Evolutionary conservation across 345 rosid species (phyloP).

Genomic region (Syzygium aromaticum): DNA sequence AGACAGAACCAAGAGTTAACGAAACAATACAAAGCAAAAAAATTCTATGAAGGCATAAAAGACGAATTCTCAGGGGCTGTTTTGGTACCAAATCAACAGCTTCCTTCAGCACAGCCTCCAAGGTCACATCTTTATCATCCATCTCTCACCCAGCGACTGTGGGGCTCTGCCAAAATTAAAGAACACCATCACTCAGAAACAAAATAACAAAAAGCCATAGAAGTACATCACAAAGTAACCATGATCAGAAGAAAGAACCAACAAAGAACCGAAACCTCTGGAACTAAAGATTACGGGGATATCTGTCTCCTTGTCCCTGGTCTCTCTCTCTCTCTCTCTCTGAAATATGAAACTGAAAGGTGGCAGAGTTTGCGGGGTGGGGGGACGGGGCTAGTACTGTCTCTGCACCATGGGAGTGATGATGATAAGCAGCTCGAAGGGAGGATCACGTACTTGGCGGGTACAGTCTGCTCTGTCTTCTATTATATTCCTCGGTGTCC

Average conservation of each 20-base stretch:
- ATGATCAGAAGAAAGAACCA: background rate
- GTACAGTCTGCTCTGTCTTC: conserved; percentile 11
- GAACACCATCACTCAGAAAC: background rate
- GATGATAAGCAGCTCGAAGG: background rate
- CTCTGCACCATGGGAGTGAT: background rate
- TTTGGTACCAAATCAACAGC: conserved; percentile 56
- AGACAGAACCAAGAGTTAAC: conserved; percentile 1
- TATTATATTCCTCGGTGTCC: background rate
- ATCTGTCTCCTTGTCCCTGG: background rate
- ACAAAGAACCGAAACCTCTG: background rate
- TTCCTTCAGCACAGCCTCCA: conserved; percentile 67
- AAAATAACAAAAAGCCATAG: background rate
- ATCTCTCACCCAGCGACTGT: conserved; percentile 9
- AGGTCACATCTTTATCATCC: conserved; percentile 31
- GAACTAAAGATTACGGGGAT: background rate
- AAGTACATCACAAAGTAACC: background rate
- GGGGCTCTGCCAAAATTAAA: background rate
- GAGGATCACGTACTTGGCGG: conserved; percentile 33
- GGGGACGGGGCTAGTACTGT: background rate
- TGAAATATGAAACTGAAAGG: background rate
- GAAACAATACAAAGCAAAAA: background rate
- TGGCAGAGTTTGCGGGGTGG: background rate
- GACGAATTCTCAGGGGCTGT: background rate
- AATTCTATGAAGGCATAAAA: background rate
- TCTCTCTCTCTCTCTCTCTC: background rate